These are phyloP conservation scores for Epichloe uncinata DNA, from an alignment of 2,329 filamentous ascomycete species.

Conservation along the genomic window DNA sequence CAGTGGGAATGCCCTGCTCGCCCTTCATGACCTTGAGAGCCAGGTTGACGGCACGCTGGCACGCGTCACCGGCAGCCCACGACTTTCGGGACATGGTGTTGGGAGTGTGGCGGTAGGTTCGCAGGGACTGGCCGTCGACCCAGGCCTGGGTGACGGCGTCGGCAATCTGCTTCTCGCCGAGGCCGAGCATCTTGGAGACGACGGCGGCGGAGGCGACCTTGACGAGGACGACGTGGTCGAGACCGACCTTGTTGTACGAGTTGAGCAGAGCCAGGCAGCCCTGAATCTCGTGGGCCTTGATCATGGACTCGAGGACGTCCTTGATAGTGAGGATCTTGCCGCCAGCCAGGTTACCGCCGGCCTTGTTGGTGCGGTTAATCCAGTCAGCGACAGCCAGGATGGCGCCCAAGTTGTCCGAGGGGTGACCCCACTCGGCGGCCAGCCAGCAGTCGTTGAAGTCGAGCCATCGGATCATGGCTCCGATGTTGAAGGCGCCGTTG, in stretches of 20 bases:
- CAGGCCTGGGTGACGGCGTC: slow-evolving; percentile 95
- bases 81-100: slow-evolving; percentile 99
- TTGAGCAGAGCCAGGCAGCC: slow-evolving; percentile 93
- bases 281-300: slow-evolving; percentile 99
- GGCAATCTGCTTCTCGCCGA: slow-evolving; percentile 80
- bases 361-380: slow-evolving; percentile 80
- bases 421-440: slow-evolving; percentile 96
- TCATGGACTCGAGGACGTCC: slow-evolving; percentile 92
- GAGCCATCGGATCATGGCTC: slow-evolving; percentile 96
- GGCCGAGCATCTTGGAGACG: slow-evolving; percentile 86
- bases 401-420: slow-evolving; percentile 93
- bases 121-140: slow-evolving; percentile 90
- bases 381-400: slow-evolving; percentile 96
- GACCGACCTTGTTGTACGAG: slow-evolving; percentile 95
- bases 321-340: slow-evolving; percentile 80
- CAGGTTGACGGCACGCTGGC: slow-evolving; percentile 86
- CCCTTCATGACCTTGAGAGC: slow-evolving; percentile 84
- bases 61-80: slow-evolving; percentile 96
- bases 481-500: slow-evolving; percentile 96
- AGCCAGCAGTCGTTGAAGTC: slow-evolving; percentile 99
- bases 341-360: slow-evolving; percentile 64
- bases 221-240: slow-evolving; percentile 95
- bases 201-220: slow-evolving; percentile 95
- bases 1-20: slow-evolving; percentile 81
- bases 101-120: slow-evolving; percentile 92